Evolutionary conservation across 768 basidiomycete genomes (phyloP).

Genomic region (Thelephora aurantiotincta): DNA sequence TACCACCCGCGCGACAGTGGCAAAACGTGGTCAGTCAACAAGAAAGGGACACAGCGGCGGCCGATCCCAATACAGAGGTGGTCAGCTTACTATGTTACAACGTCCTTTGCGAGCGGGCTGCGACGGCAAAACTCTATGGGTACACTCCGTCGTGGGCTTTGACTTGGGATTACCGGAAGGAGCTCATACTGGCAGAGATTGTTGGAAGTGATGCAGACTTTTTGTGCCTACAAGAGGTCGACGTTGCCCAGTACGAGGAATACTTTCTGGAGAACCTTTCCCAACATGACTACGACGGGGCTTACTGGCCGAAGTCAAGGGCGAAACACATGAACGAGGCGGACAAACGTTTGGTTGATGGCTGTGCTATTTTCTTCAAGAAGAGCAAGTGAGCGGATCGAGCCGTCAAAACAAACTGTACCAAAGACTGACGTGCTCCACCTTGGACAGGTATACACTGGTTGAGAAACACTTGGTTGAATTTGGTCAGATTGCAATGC

Average conservation of each 20-base stretch:
- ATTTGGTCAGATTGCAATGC: slow-evolving; percentile 86
- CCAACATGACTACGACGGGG: slow-evolving; percentile 75
- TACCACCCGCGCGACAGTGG: slow-evolving; percentile 76
- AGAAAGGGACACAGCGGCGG: slow-evolving; percentile 42
- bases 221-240: slow-evolving; percentile 91
- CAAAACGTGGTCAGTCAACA: slow-evolving; percentile 41
- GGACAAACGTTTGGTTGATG: slow-evolving; percentile 84
- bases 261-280: slow-evolving; percentile 68
- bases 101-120: slow-evolving; percentile 84
- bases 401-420: not conserved
- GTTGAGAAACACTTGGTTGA: slow-evolving; percentile 91
- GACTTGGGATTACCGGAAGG: slow-evolving; percentile 89
- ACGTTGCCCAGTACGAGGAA: slow-evolving; percentile 83
- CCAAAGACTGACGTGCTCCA: not conserved
- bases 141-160: slow-evolving; percentile 97
- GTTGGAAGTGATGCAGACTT: slow-evolving; percentile 75
- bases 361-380: slow-evolving; percentile 95
- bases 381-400: slow-evolving; percentile 48
- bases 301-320: slow-evolving; percentile 84
- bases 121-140: slow-evolving; percentile 80
- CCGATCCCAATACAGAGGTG: slow-evolving; percentile 59
- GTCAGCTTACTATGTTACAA: slow-evolving; percentile 85
- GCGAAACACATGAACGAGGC: slow-evolving; percentile 85
- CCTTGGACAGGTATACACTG: slow-evolving; percentile 57
- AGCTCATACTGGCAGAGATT: slow-evolving; percentile 75